phyloP scores from a whole-genome alignment of 2,329 filamentous ascomycete species.

The Apiospora arundinis region DNA sequence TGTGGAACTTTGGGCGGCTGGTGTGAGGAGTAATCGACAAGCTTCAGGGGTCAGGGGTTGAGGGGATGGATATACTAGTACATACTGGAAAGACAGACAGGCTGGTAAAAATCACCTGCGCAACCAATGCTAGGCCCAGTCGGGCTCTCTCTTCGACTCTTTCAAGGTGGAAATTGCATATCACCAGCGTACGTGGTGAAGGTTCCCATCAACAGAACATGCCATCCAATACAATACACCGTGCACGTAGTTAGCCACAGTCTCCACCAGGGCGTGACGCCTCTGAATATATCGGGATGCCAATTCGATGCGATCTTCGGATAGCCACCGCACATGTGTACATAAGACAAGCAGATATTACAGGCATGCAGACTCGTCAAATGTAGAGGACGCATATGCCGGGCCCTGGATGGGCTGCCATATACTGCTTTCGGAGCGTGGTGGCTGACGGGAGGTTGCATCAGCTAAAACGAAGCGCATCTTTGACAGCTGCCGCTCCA shows the following conservation, averaged over 20 bases:
- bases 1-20: slow-evolving; percentile 1
- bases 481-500: slow-evolving; percentile 14
- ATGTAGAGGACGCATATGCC: neutral
- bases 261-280: neutral
- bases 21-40: neutral
- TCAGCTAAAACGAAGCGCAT: slow-evolving; percentile 16
- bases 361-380: neutral
- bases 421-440: neutral
- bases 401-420: neutral
- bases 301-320: slow-evolving; percentile 7
- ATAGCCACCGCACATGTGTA: neutral
- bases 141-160: neutral
- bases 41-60: slow-evolving; percentile 1
- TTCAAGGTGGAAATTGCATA: neutral
- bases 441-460: slow-evolving; percentile 18
- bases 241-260: neutral
- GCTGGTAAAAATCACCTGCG: neutral
- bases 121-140: neutral
- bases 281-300: neutral
- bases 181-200: neutral
- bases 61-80: neutral
- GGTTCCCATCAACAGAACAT: neutral
- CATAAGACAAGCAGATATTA: neutral
- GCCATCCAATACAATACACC: neutral
- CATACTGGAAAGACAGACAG: neutral